A percentile compares a stretch with the other conserved stretches of the same genome.
Evolutionary conservation across 2,329 filamentous ascomycete genomes (phyloP).

Genomic region (Berkeleyomyces basicola): DNA sequence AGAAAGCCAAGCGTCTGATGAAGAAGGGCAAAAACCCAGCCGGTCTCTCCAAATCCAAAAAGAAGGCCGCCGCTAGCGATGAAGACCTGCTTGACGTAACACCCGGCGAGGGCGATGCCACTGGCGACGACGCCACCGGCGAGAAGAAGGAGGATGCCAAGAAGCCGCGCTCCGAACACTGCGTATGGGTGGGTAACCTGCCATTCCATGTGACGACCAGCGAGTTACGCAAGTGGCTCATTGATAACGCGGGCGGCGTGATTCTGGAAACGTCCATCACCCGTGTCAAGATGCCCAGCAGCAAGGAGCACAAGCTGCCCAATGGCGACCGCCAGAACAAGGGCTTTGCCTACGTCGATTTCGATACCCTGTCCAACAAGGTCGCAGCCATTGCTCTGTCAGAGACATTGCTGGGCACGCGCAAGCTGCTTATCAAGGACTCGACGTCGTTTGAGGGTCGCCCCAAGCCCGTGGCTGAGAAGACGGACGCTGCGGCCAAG

Average conservation of each 20-base stretch:
- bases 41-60: constrained; percentile 24
- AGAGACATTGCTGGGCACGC: constrained; percentile 62
- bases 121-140: constrained; percentile 7
- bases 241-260: constrained; percentile 48
- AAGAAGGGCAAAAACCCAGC: constrained; percentile 60
- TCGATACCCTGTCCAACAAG: constrained; percentile 51
- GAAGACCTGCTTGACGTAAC: constrained; percentile 15
- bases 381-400: constrained; percentile 68
- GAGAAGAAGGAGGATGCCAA: constrained; percentile 25
- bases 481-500: constrained; percentile 14
- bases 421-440: constrained; percentile 84
- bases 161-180: constrained; percentile 56
- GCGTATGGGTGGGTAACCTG: constrained; percentile 93
- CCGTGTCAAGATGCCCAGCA: constrained; percentile 57
- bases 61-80: constrained; percentile 24
- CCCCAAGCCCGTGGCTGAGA: constrained; percentile 27
- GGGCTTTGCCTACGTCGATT: constrained; percentile 94
- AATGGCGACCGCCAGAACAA: constrained; percentile 42
- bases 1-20: constrained; percentile 74
- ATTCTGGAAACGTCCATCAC: constrained; percentile 60
- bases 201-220: constrained; percentile 63
- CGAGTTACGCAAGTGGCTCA: constrained; percentile 66
- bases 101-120: constrained; percentile 16
- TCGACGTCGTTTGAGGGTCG: constrained; percentile 81
- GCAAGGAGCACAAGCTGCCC: constrained; percentile 14